Conservation (phyloP, 2,329 filamentous ascomycete species). For the Lachnellula suecica region DNA sequence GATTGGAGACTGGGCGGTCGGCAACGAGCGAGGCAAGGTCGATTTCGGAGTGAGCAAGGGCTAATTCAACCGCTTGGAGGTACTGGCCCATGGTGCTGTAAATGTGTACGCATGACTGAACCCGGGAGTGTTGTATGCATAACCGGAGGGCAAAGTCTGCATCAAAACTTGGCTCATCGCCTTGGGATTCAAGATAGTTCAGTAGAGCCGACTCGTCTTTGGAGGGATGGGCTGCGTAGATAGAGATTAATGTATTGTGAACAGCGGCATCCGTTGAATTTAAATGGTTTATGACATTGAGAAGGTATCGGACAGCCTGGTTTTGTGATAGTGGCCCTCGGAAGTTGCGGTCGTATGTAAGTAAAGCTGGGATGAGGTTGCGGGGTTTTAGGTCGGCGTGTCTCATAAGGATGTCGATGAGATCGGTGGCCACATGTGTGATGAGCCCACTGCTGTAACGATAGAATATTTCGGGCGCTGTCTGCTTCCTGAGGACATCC, state of each 20-base stretch:
- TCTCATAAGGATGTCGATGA: constrained; percentile 95
- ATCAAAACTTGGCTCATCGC: constrained; percentile 83
- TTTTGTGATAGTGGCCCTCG: constrained; percentile 71
- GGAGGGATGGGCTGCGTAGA: constrained; percentile 85
- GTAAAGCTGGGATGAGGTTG: constrained; percentile 85
- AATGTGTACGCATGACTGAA: constrained; percentile 93
- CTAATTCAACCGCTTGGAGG: constrained; percentile 87
- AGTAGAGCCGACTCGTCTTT: constrained; percentile 83
- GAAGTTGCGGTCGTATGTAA: constrained; percentile 86
- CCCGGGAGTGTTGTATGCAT: constrained; percentile 91
- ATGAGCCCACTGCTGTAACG: constrained; percentile 96
- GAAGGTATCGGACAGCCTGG: constrained; percentile 90
- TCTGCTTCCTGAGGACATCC: constrained; percentile 88
- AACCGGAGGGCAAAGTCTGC: constrained; percentile 93
- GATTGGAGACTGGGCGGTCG: constrained; percentile 77
- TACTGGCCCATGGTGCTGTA: constrained; percentile 97
- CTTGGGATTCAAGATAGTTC: constrained; percentile 87
- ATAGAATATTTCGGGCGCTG: constrained; percentile 90
- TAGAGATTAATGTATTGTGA: constrained; percentile 95
- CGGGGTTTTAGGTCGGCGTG: constrained; percentile 82
- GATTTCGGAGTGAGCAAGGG: constrained; percentile 83
- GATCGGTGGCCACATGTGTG: constrained; percentile 78
- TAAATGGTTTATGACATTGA: constrained; percentile 87
- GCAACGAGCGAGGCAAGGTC: constrained; percentile 89
- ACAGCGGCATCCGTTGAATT: constrained; percentile 80